Evolutionary conservation across 2,329 filamentous ascomycete species (phyloP).

Genomic region (Ceratocystiopsis sp.): DNA sequence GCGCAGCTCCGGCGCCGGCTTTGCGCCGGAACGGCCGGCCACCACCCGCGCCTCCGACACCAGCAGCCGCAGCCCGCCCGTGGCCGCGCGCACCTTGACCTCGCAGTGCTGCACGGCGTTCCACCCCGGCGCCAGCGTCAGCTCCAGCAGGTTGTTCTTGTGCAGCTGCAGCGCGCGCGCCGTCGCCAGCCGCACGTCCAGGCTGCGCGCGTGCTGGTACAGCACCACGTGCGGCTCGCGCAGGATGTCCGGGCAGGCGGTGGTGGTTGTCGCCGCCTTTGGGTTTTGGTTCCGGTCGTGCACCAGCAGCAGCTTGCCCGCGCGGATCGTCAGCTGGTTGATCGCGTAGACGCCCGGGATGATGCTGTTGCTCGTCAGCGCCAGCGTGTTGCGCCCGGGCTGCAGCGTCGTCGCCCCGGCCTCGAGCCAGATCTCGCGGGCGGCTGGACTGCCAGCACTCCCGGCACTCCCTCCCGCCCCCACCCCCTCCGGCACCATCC

Average conservation of each 20-base stretch:
- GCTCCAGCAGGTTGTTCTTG: conserved; percentile 57
- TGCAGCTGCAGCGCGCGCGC: conserved; percentile 64
- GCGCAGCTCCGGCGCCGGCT: too few species aligned
- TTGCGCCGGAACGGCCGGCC: too few species aligned
- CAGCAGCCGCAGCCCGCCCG: conserved; percentile 46
- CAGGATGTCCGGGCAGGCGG: conserved; percentile 32
- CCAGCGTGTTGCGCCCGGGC: too few species aligned
- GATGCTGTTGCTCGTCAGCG: conserved; percentile 32
- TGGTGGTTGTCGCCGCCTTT: conserved; percentile 1
- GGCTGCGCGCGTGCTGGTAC: conserved; percentile 51
- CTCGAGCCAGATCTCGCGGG: conserved; percentile 35
- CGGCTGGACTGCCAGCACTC: too few species aligned
- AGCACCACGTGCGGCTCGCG: conserved; percentile 48
- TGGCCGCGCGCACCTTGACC: conserved; percentile 44
- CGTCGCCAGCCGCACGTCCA: conserved; percentile 50
- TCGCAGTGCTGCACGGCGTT: conserved; percentile 48
- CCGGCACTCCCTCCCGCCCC: too few species aligned
- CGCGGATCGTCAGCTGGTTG: conserved; percentile 50
- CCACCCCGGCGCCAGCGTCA: conserved; percentile 57
- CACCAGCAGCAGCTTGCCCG: conserved; percentile 45
- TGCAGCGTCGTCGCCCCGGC: too few species aligned
- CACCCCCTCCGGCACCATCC: conserved; percentile 46
- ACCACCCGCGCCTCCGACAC: conserved; percentile 40
- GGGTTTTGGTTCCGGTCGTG: conserved; percentile 28
- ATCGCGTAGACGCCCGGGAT: conserved; percentile 60